phyloP scores from a whole-genome alignment of 2,329 filamentous ascomycete genomes.

The Phoma sp. region DNA sequence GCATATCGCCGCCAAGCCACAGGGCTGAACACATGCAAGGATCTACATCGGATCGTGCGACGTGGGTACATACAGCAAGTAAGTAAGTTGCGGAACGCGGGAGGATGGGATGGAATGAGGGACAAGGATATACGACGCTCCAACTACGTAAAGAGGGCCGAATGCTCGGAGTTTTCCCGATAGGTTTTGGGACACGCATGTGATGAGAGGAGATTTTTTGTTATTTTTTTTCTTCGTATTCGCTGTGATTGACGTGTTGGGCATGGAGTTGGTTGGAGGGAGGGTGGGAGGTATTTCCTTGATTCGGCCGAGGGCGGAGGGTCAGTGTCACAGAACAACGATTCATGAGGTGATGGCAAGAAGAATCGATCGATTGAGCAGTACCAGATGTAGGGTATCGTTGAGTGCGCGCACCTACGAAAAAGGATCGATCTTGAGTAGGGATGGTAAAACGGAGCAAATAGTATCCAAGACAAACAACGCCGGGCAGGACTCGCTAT shows the following conservation, averaged over 20 bases:
- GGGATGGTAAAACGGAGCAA: background rate
- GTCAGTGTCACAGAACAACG: background rate
- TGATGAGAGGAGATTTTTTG: background rate
- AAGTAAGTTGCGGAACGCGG: too few species aligned
- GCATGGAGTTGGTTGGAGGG: too few species aligned
- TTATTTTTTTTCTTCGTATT: background rate
- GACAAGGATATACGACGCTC: too few species aligned
- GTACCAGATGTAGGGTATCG: constrained; percentile 6
- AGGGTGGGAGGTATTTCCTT: background rate
- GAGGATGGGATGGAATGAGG: too few species aligned
- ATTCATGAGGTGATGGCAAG: too few species aligned
- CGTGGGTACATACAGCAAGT: too few species aligned
- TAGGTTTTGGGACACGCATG: background rate
- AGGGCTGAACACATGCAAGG: too few species aligned
- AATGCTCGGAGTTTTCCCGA: too few species aligned
- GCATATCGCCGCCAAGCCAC: too few species aligned
- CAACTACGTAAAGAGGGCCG: too few species aligned
- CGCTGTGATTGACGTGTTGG: too few species aligned
- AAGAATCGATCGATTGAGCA: background rate
- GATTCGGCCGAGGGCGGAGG: background rate
- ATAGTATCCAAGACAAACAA: background rate
- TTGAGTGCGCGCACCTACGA: background rate
- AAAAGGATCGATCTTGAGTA: background rate
- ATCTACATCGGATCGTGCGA: too few species aligned
- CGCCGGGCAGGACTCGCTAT: constrained; percentile 13